Evolutionary conservation across 2,329 filamentous ascomycete species (phyloP).

Genomic region (Colletotrichum spinosum): DNA sequence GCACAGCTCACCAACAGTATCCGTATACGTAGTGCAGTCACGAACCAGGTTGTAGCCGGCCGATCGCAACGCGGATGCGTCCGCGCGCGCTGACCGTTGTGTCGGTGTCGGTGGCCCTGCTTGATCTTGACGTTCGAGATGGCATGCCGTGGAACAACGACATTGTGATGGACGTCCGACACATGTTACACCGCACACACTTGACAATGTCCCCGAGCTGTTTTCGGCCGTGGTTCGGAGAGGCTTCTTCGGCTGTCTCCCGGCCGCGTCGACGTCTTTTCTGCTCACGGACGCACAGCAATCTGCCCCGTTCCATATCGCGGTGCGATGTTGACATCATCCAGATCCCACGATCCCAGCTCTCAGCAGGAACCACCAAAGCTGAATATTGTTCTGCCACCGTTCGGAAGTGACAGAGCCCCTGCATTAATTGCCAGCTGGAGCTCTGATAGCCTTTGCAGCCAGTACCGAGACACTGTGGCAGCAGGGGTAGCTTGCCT

Average conservation of each 20-base stretch:
- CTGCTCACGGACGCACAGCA: background rate
- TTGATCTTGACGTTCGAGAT: background rate
- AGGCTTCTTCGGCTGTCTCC: background rate
- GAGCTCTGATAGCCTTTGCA: conserved; percentile 12
- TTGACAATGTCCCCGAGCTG: background rate
- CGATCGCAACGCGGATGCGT: conserved; percentile 30
- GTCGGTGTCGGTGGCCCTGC: background rate
- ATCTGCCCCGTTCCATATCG: conserved; percentile 21
- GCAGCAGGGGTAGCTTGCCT: conserved; percentile 18
- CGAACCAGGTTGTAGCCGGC: conserved; percentile 27
- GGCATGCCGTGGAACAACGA: too few species aligned
- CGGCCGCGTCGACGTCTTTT: background rate
- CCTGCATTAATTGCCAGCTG: conserved; percentile 27
- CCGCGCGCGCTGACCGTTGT: conserved; percentile 16
- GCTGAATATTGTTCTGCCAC: conserved; percentile 32
- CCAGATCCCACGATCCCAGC: conserved; percentile 22
- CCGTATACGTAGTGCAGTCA: conserved; percentile 1
- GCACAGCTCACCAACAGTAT: background rate
- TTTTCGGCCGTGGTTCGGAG: background rate
- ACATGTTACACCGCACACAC: too few species aligned
- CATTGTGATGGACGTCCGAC: too few species aligned
- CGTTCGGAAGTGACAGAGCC: conserved; percentile 19
- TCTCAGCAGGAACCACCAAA: conserved; percentile 24
- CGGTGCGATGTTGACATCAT: conserved; percentile 29
- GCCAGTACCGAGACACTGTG: conserved; percentile 25